Conservation (phyloP, 148 eudicot species). For the Arbutus unedo region DNA sequence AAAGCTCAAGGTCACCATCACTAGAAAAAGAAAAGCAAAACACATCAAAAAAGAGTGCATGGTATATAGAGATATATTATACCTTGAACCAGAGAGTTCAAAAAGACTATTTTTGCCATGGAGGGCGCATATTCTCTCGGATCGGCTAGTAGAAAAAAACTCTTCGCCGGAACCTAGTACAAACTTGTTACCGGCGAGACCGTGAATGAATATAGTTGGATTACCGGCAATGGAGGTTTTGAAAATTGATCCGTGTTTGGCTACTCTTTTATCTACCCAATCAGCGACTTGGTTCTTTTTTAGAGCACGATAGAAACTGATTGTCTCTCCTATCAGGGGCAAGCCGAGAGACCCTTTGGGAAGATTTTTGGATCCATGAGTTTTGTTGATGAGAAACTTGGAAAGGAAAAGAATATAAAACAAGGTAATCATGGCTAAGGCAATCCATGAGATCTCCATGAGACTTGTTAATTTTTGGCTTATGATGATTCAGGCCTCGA, state of each 20-base stretch:
- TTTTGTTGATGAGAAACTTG: slow-evolving; percentile 5
- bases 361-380: background rate
- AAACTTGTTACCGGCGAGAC: slow-evolving; percentile 18
- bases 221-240: slow-evolving; percentile 19
- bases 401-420: slow-evolving; percentile 13
- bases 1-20: background rate
- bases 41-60: background rate
- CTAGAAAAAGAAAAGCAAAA: background rate
- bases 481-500: background rate
- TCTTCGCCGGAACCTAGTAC: slow-evolving; percentile 14
- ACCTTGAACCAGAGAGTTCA: slow-evolving; percentile 23
- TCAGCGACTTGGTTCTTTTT: slow-evolving; percentile 12
- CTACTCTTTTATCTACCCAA: slow-evolving; percentile 19
- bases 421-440: slow-evolving; percentile 16
- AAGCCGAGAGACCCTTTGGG: slow-evolving; percentile 20
- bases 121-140: background rate
- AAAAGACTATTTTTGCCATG: slow-evolving; percentile 10
- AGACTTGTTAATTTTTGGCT: too few relatives aligned
- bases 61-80: too few relatives aligned
- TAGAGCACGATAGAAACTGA: slow-evolving; percentile 22
- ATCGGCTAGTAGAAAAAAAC: slow-evolving; percentile 11
- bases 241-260: slow-evolving; percentile 15
- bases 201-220: slow-evolving; percentile 13
- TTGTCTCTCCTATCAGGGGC: slow-evolving; percentile 26
- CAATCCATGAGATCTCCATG: slow-evolving; percentile 15